phyloP scores from a whole-genome alignment of 1,284 basidiomycete species.

The Kwoniella shivajii region DNA sequence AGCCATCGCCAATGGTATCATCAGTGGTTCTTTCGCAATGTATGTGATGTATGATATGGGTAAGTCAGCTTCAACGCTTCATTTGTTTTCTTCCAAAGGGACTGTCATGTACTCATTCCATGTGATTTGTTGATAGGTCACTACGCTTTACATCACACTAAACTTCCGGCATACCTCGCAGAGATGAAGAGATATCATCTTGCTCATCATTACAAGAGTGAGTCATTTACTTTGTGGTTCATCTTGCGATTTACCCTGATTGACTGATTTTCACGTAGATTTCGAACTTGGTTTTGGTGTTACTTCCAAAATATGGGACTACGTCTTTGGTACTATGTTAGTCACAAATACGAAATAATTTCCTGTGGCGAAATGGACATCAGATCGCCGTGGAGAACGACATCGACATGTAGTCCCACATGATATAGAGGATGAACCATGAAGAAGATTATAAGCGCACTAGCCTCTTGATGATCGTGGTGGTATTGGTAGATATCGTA shows the following conservation, averaged over 20 bases:
- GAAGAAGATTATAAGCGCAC: no score
- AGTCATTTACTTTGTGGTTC: conserved; percentile 21
- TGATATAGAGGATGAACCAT: no score
- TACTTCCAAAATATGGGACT: conserved; percentile 92
- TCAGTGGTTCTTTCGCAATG: conserved; percentile 86
- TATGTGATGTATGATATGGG: conserved; percentile 88
- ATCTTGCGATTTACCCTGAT: background rate
- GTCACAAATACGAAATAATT: conserved; percentile 55
- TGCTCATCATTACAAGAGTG: conserved; percentile 91
- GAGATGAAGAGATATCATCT: conserved; percentile 98
- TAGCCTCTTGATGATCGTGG: no score
- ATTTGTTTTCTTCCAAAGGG: background rate
- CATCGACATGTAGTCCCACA: no score
- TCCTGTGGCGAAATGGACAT: background rate
- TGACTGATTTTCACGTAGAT: conserved; percentile 54
- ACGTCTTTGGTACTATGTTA: conserved; percentile 83
- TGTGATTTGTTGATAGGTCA: conserved; percentile 54
- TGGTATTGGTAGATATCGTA: no score
- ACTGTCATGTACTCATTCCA: background rate
- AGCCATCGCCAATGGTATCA: conserved; percentile 87
- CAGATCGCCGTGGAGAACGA: no score
- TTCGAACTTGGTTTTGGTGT: conserved; percentile 99
- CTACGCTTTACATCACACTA: conserved; percentile 88
- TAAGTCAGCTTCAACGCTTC: conserved; percentile 52
- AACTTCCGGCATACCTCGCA: conserved; percentile 79